phyloP scores from a whole-genome alignment of 2,329 filamentous ascomycete species.

The Aspergillus amoenus region DNA sequence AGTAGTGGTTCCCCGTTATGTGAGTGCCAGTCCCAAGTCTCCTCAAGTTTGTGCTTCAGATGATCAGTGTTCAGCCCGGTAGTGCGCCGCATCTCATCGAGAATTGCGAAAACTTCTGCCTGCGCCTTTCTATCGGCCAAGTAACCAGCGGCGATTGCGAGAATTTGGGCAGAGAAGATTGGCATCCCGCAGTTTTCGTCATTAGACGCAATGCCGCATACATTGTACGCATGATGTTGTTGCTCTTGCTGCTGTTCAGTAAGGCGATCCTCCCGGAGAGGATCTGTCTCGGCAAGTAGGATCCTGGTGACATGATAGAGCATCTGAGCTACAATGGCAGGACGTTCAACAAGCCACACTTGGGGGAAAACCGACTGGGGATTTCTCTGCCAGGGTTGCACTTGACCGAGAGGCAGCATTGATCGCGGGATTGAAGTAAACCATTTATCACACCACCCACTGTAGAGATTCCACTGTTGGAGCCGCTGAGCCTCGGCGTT shows the following conservation, averaged over 20 bases:
- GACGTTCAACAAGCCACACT: conserved; percentile 82
- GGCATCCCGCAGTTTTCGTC: conserved; percentile 77
- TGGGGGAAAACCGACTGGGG: conserved; percentile 79
- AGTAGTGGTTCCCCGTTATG: conserved; percentile 32
- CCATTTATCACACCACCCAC: conserved; percentile 80
- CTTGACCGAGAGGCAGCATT: conserved; percentile 82
- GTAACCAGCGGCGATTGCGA: conserved; percentile 74
- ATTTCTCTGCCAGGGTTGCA: conserved; percentile 66
- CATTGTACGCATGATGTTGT: conserved; percentile 73
- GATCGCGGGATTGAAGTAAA: conserved; percentile 73
- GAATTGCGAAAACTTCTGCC: conserved; percentile 74
- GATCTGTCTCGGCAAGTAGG: conserved; percentile 76
- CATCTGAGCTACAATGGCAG: conserved; percentile 76
- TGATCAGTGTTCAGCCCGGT: conserved; percentile 77
- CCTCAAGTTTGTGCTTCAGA: conserved; percentile 70
- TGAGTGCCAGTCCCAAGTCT: conserved; percentile 71
- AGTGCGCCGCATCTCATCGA: conserved; percentile 71
- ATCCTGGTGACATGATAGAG: conserved; percentile 89
- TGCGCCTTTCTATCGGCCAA: conserved; percentile 70
- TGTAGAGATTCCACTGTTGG: conserved; percentile 77
- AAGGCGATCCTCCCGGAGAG: conserved; percentile 58
- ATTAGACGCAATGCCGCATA: conserved; percentile 87
- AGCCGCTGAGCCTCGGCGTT: conserved; percentile 65
- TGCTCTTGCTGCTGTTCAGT: conserved; percentile 70
- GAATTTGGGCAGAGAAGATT: conserved; percentile 73